These are phyloP conservation scores for Dendrobium huoshanense DNA, from an alignment of 106 monocot genomes.

Conservation along the genomic window DNA sequence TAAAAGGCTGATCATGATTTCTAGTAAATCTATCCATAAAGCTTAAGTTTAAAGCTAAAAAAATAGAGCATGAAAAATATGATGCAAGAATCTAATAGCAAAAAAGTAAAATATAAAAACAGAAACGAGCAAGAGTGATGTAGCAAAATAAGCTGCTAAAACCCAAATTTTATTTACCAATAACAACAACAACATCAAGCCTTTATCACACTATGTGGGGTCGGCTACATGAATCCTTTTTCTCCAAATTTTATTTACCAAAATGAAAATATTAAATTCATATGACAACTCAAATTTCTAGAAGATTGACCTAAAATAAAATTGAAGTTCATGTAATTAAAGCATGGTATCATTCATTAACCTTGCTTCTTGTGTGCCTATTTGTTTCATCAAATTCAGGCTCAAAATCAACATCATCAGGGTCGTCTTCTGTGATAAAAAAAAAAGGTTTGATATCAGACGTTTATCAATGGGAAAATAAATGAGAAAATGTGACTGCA, in stretches of 20 bases:
- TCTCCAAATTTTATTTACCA: background rate
- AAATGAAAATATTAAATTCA: background rate
- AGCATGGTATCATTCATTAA: conserved; percentile 6
- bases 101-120: background rate
- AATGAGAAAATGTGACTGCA: background rate
- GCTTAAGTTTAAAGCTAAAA: background rate
- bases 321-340: background rate
- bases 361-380: conserved; percentile 48
- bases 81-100: background rate
- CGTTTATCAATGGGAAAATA: background rate
- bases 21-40: background rate
- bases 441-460: background rate
- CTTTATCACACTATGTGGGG: no score
- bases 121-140: background rate
- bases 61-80: background rate
- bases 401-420: conserved; percentile 98
- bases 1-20: background rate
- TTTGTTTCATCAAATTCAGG: conserved; percentile 58
- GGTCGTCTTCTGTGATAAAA: conserved; percentile 79
- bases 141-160: background rate
- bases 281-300: background rate
- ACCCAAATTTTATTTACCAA: background rate
- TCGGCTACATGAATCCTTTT: no score
- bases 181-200: no score
- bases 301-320: background rate